Base-by-base conservation (phyloP, 2,329 filamentous ascomycete species). In the Neoascochyta sp. region DNA sequence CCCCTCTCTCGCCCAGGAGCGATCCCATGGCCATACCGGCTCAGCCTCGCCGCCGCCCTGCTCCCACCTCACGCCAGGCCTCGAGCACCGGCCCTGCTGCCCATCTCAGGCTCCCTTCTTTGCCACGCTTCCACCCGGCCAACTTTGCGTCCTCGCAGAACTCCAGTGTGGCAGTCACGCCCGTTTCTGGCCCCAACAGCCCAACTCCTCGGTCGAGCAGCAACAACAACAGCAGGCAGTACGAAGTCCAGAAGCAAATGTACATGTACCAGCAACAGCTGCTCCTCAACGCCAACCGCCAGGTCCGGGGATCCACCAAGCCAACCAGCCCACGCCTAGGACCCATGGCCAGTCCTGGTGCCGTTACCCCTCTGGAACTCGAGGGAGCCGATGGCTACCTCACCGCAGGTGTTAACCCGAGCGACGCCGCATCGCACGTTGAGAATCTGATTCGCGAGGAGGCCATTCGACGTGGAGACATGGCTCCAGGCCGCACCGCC, bases 51-150 rank as follows among this genome's bases (percentile, higher is more conserved):
- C 58, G 57, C 27, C 58, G 56, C 19, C 51, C 55, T 23, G 39
- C 50, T 13, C 34, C 57, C 29, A 50, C 63, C 20, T 29, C 48
- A 33, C 61, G 54, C 27, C 58, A 61, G 25, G 57, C 59, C 9
- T 60, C 59, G 24, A 49, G 37, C 35, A 52, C 54, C 22, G 54
- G 56, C 27, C 58, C 55, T 16, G 48, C 57, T 27, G 54, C 50
- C 16, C 58, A 62, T 15, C 54, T 73, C 19, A 65, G 66, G 32
- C 54, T 74, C 9, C 68, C 69, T n/a, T 65, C 65, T 2, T 58
- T 74, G 22, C 71, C 70, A 24, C 65, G 68, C 35, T 74, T 71
- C 58, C 71, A 74, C 37, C 71, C 71, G 5, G 69, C 70, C 40
- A 73, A 73, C 52, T 74, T 67, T 46, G 63, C 67, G 7, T 54